Evolutionary conservation across 768 basidiomycete genomes (phyloP).

Genomic region (Hericium alpestre): DNA sequence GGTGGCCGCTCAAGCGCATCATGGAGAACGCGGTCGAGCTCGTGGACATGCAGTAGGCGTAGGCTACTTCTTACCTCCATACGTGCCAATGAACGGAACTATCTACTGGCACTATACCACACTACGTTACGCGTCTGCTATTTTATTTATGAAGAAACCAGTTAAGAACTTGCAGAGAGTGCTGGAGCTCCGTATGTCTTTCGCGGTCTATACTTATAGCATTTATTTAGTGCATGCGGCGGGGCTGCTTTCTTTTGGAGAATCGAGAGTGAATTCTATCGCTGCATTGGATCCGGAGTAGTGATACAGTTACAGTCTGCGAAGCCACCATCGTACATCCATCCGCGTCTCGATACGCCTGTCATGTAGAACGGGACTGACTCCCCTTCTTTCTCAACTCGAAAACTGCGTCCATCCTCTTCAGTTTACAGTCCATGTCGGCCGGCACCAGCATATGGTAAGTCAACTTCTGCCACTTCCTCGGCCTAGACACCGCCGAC

Average conservation of each 20-base stretch:
- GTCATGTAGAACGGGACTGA: too few relatives aligned
- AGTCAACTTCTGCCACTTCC: too few relatives aligned
- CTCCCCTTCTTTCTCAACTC: too few relatives aligned
- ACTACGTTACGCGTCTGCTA: background rate
- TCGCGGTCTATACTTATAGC: background rate
- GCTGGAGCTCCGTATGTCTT: background rate
- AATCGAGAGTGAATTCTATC: background rate
- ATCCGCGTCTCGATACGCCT: too few relatives aligned
- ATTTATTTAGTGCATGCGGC: background rate
- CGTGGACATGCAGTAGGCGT: conserved; percentile 34
- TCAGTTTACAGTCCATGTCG: too few relatives aligned
- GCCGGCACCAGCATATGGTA: too few relatives aligned
- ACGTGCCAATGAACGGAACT: background rate
- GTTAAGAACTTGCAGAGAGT: background rate
- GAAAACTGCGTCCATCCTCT: too few relatives aligned
- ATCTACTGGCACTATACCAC: background rate
- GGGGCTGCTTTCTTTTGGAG: background rate
- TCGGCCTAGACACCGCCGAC: too few relatives aligned
- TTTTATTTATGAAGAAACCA: background rate
- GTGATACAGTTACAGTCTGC: too few relatives aligned
- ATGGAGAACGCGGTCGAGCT: conserved; percentile 64
- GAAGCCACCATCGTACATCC: too few relatives aligned
- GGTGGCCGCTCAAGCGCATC: conserved; percentile 75
- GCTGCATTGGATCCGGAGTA: too few relatives aligned
- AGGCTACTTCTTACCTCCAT: background rate